phyloP scores from a whole-genome alignment of 2,329 filamentous ascomycete species.

The Clonostachys chloroleuca region DNA sequence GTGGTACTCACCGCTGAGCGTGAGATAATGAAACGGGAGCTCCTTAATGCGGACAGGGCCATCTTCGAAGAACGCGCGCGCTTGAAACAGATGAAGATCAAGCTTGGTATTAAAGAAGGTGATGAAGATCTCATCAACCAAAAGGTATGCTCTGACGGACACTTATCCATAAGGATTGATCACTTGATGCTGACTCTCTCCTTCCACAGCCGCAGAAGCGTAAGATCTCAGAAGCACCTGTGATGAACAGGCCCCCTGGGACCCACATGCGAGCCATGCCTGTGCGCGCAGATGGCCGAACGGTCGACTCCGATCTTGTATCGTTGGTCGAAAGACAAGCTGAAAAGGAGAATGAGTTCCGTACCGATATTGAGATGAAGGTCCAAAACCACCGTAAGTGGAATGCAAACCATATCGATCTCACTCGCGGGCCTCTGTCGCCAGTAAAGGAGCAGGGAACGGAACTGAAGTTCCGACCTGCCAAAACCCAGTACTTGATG shows the following conservation, averaged over 20 bases:
- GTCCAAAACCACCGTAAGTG: conserved; percentile 85
- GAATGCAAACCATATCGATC: conserved; percentile 86
- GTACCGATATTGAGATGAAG: conserved; percentile 79
- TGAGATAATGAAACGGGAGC: conserved; percentile 73
- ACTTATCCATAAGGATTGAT: conserved; percentile 7
- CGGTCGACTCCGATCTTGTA: conserved; percentile 74
- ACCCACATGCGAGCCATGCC: conserved; percentile 62
- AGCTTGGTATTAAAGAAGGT: conserved; percentile 83
- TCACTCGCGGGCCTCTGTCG: conserved; percentile 80
- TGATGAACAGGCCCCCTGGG: conserved; percentile 56
- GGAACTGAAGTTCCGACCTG: conserved; percentile 64
- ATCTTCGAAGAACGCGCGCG: conserved; percentile 80
- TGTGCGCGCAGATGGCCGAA: conserved; percentile 64
- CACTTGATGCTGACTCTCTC: conserved; percentile 28
- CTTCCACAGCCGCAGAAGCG: conserved; percentile 62
- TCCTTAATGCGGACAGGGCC: conserved; percentile 68
- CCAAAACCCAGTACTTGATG: conserved; percentile 67
- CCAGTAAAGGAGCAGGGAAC: conserved; percentile 64
- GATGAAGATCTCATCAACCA: conserved; percentile 95
- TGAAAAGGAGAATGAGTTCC: conserved; percentile 78
- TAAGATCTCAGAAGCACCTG: conserved; percentile 55
- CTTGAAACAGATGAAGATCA: conserved; percentile 84
- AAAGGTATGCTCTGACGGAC: conserved; percentile 57
- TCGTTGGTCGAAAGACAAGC: conserved; percentile 71
- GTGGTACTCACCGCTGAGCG: conserved; percentile 74